phyloP scores from a whole-genome alignment of 2,329 filamentous ascomycete species.

The Neonectria faginata region DNA sequence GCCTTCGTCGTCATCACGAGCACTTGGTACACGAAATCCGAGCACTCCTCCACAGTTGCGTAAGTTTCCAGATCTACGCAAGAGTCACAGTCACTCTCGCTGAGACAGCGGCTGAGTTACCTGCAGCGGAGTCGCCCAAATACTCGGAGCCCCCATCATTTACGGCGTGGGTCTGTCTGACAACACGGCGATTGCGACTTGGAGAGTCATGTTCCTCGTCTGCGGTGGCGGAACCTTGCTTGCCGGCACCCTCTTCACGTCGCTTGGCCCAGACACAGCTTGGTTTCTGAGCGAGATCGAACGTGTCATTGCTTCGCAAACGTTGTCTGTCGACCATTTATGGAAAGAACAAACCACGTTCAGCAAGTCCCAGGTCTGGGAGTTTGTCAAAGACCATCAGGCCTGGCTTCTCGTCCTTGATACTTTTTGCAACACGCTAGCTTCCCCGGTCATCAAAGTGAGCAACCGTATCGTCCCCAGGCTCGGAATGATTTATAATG shows the following conservation, averaged over 20 bases:
- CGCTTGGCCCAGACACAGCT: conserved; percentile 1
- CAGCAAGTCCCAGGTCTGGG: conserved; percentile 9
- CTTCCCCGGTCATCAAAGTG: conserved; percentile 17
- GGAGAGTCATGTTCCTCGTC: too few relatives aligned
- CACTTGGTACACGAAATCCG: too few relatives aligned
- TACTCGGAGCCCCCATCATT: too few relatives aligned
- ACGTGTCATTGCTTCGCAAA: background rate
- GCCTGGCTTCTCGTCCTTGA: conserved; percentile 2
- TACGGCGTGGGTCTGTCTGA: too few relatives aligned
- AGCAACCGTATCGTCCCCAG: background rate
- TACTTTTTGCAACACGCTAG: conserved; percentile 2
- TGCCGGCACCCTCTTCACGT: background rate
- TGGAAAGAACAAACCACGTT: conserved; percentile 6
- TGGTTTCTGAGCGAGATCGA: conserved; percentile 9
- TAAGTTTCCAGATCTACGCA: too few relatives aligned
- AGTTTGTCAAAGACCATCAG: conserved; percentile 7
- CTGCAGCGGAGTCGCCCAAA: too few relatives aligned
- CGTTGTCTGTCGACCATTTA: background rate
- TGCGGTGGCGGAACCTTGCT: background rate
- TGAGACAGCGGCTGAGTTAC: too few relatives aligned
- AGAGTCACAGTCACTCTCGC: too few relatives aligned
- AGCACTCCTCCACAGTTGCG: too few relatives aligned
- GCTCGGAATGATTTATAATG: background rate
- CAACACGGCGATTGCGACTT: too few relatives aligned
- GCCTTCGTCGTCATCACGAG: too few relatives aligned